Conservation (phyloP, 352 stramenopile species). For the Pythium sukuiense region DNA sequence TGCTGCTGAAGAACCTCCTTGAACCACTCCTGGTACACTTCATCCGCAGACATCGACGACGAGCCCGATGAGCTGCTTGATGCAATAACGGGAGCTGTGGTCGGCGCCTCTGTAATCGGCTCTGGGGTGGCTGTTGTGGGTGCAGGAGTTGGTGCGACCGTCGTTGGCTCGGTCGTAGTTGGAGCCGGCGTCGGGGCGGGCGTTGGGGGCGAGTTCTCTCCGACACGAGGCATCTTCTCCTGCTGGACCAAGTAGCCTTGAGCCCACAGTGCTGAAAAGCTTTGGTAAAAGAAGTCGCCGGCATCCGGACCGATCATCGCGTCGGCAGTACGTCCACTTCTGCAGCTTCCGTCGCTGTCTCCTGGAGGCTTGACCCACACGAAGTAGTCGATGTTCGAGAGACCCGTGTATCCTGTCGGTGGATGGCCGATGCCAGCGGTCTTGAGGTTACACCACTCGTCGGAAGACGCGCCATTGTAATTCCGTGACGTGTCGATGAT, state of each 20-base stretch:
- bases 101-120: constrained; percentile 12
- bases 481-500: constrained; percentile 72
- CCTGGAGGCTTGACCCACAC: constrained; percentile 68
- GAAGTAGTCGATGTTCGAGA: constrained; percentile 61
- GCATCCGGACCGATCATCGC: constrained; percentile 40
- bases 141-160: neutral
- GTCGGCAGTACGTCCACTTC: constrained; percentile 18
- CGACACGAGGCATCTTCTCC: constrained; percentile 36
- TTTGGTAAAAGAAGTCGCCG: constrained; percentile 48
- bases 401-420: constrained; percentile 45
- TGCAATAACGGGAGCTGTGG: neutral
- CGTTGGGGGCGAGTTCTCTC: constrained; percentile 29
- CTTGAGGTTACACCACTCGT: constrained; percentile 73
- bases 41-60: no score
- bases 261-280: constrained; percentile 52
- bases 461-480: constrained; percentile 33
- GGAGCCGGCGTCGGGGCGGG: constrained; percentile 31
- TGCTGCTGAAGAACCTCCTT: no score
- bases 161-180: constrained; percentile 1
- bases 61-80: no score
- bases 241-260: constrained; percentile 57
- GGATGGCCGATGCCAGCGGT: constrained; percentile 55
- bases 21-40: no score
- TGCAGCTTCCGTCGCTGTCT: constrained; percentile 61
- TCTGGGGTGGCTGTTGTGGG: constrained; percentile 2